Evolutionary conservation across 2,329 filamentous ascomycete species (phyloP), one percentile per base, ranked within the genome.

Genomic region (Beauveria pseudobassiana): DNA sequence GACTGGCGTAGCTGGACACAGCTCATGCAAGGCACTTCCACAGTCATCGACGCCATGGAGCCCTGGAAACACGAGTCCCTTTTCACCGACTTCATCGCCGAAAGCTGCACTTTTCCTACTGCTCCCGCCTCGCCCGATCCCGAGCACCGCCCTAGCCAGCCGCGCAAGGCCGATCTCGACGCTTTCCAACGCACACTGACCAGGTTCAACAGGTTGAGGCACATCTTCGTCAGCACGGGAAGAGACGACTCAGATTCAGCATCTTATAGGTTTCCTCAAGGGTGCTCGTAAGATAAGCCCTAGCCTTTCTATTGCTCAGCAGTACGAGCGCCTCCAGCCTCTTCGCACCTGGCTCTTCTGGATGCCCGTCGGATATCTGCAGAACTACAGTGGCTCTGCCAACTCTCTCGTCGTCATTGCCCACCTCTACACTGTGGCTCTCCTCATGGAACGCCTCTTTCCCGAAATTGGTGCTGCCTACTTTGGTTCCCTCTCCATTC

Each of bases 1-100:
- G 93, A 98, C 78, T 98, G 93, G 93, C 88, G 88, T 74, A 90
- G 88, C 75, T 98, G 93, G 93, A 91, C 89, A 65, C 93, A 93
- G 67, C 80, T 97, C 63, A 95, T 96, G 81, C 90, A 93, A 70
- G 93, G 93, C 63, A 93, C 93, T 64, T 91, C 90, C 61, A 93
- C 90, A 61, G 91, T 98, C 59, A 89, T 97, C 67, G 87, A 91
- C 69, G 89, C 90, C 49, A 98, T 98, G 92, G 89, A 93, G 65
- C 82, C 86, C 16, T 96, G 91, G 92, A 91, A 91, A 74, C 87
- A 96, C 68, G 89, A 96, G 72, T 97, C 93, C 40, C 85, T 92
- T 65, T 93, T 95, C 69, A 84, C 86, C 65, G 88, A 92, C 67
- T 91, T 91, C 76, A 91, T 96, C 67, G 85, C 85, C 65, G 88